Percentiles rank a stretch among this genome's conserved stretches.
Conservation (phyloP, 257 asterid species). For the Thymus quinquecostatus region DNA sequence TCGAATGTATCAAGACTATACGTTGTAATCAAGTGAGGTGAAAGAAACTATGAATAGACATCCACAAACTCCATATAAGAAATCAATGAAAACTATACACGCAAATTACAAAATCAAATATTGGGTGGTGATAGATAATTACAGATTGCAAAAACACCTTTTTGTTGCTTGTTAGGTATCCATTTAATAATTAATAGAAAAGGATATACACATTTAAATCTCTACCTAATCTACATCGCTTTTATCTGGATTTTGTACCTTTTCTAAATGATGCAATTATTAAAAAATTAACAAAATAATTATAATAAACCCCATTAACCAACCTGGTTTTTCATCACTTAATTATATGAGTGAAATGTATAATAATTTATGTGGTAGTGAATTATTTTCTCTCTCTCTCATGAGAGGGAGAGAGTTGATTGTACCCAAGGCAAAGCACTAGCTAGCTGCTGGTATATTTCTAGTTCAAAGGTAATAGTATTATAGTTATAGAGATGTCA, state of each 20-base stretch:
- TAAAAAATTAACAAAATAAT: background rate
- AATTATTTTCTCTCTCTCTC: too few species aligned
- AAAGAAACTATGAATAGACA: slow-evolving; percentile 45
- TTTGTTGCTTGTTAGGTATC: slow-evolving; percentile 32
- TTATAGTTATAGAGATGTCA: slow-evolving; percentile 43
- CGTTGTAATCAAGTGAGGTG: background rate
- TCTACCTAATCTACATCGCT: slow-evolving; percentile 34
- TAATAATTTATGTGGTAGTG: too few species aligned
- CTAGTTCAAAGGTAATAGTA: background rate
- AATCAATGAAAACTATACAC: slow-evolving; percentile 19
- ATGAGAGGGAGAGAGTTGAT: background rate
- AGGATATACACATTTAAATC: background rate
- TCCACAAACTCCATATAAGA: slow-evolving; percentile 51
- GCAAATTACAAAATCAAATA: slow-evolving; percentile 28
- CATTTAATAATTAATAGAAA: background rate
- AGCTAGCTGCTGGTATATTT: background rate
- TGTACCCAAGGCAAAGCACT: background rate
- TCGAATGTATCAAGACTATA: background rate
- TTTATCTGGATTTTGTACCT: background rate
- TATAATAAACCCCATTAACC: too few species aligned
- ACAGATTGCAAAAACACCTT: slow-evolving; percentile 37
- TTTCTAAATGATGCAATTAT: background rate
- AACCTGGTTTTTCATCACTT: too few species aligned
- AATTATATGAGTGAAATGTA: too few species aligned
- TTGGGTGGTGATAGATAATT: slow-evolving; percentile 32